These are phyloP conservation scores for Thelephora ganbajun DNA, from an alignment of 768 basidiomycete genomes.

Conservation along the genomic window DNA sequence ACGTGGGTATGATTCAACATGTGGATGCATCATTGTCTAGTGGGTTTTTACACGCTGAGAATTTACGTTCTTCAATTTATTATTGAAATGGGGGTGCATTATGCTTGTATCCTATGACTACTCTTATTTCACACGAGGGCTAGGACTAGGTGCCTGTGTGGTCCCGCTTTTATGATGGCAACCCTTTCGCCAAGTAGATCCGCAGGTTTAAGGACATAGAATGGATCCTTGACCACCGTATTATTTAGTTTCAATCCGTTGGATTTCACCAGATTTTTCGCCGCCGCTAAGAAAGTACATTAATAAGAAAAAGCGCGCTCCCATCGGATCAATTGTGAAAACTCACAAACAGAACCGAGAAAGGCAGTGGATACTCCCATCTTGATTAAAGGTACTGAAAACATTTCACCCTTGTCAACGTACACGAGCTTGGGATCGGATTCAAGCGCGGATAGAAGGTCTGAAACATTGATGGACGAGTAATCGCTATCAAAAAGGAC, in stretches of 20 bases:
- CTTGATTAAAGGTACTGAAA: constrained; percentile 40
- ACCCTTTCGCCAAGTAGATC: background rate
- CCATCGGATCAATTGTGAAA: background rate
- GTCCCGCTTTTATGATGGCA: background rate
- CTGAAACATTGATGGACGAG: constrained; percentile 28
- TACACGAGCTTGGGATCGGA: constrained; percentile 54
- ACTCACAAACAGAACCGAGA: constrained; percentile 49
- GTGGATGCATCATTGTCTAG: too few species aligned
- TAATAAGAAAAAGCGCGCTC: background rate
- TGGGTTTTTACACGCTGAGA: too few species aligned
- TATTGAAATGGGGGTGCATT: too few species aligned
- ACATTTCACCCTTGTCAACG: constrained; percentile 34
- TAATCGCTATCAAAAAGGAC: constrained; percentile 15
- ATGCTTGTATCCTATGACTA: too few species aligned
- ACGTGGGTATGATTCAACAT: too few species aligned
- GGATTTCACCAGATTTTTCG: constrained; percentile 42
- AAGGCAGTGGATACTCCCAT: constrained; percentile 47
- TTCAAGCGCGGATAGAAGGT: constrained; percentile 46
- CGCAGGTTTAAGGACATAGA: background rate
- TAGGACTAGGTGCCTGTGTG: background rate
- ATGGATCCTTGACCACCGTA: constrained; percentile 30
- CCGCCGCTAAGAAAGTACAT: constrained; percentile 35
- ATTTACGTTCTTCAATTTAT: too few species aligned
- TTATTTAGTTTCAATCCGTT: constrained; percentile 71
- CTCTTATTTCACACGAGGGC: background rate